phyloP scores from a whole-genome alignment of 305 asterid species.

The Solanum chacoense region DNA sequence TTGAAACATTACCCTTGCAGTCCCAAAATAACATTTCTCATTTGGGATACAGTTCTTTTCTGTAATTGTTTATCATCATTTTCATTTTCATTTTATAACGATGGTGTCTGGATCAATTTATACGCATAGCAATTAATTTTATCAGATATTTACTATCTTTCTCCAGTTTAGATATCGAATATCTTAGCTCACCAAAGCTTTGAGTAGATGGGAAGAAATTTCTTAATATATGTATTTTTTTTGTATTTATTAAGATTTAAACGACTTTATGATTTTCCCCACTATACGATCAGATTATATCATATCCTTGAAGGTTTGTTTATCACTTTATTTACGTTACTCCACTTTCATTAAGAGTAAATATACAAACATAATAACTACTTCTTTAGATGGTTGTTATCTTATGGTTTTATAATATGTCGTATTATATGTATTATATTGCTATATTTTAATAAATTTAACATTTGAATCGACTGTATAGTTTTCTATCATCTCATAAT shows the following conservation, averaged over 20 bases:
- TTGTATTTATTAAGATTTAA: background rate
- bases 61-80: background rate
- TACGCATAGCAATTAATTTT: accelerated
- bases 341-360: background rate
- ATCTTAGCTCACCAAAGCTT: background rate
- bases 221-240: background rate
- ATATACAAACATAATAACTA: background rate
- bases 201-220: background rate
- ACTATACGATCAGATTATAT: background rate
- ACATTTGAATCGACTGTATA: too few species aligned
- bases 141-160: accelerated
- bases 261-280: background rate
- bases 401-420: accelerated
- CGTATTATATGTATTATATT: background rate
- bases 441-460: too few species aligned
- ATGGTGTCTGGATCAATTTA: accelerated
- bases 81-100: background rate
- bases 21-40: background rate
- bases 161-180: accelerated
- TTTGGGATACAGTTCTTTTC: background rate
- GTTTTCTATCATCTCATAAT: background rate
- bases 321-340: background rate
- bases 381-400: background rate
- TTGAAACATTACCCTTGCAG: background rate
- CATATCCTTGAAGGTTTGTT: background rate